phyloP scores from a whole-genome alignment of 257 asterid species.

The Nicotiana sylvestris region DNA sequence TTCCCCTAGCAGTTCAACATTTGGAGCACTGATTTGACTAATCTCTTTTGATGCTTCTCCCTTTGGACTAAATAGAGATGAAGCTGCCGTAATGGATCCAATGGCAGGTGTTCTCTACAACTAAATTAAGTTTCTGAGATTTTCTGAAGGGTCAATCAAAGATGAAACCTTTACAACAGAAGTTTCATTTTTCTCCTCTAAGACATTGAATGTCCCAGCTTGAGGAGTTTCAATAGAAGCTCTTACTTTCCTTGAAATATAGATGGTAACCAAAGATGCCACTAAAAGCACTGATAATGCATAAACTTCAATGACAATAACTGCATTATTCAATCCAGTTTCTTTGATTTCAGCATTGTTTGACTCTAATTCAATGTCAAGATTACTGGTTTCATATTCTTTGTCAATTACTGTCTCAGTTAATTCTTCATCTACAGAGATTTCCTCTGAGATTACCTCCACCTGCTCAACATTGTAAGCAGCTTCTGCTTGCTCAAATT shows the following conservation, averaged over 20 bases:
- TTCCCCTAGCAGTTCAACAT: slow-evolving; percentile 61
- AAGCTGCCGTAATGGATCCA: slow-evolving; percentile 25
- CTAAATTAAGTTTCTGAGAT: slow-evolving; percentile 1
- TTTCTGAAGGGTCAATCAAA: not conserved
- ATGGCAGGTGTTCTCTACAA: slow-evolving; percentile 7
- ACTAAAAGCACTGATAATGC: slow-evolving; percentile 13
- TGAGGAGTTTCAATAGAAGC: slow-evolving; percentile 14
- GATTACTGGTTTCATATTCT: not conserved
- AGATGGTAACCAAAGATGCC: slow-evolving; percentile 30
- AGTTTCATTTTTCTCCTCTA: slow-evolving; percentile 19
- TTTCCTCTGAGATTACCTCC: too few species aligned
- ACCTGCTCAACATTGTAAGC: not conserved
- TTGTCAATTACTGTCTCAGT: not conserved
- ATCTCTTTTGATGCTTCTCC: slow-evolving; percentile 24
- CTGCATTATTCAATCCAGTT: slow-evolving; percentile 13
- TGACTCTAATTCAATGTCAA: not conserved
- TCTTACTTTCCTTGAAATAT: slow-evolving; percentile 21
- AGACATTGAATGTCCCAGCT: slow-evolving; percentile 4
- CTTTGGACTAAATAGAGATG: slow-evolving; percentile 1
- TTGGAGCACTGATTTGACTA: slow-evolving; percentile 31
- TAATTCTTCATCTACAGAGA: not conserved
- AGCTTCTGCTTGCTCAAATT: slow-evolving; percentile 16
- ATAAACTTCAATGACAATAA: slow-evolving; percentile 21
- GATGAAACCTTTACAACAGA: slow-evolving; percentile 10
- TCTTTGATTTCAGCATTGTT: slow-evolving; percentile 15